Evolutionary conservation across 345 rosid genomes (phyloP).

Genomic region (Stellera chamaejasme): DNA sequence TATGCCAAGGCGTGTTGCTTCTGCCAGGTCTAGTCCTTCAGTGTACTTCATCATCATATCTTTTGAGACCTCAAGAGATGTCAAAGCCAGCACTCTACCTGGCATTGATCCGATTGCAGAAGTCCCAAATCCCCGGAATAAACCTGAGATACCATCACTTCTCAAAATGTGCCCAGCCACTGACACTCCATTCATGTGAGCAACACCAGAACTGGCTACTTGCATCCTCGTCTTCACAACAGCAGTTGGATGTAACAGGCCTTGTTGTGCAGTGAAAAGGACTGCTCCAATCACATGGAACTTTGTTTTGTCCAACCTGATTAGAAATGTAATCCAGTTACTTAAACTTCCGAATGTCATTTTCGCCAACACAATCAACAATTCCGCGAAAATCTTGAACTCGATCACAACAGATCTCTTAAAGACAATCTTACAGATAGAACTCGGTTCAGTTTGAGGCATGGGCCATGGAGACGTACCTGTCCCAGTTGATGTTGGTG

Average conservation of each 20-base stretch:
- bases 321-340: neutral
- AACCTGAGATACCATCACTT: constrained; percentile 37
- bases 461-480: constrained; percentile 11
- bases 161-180: constrained; percentile 32
- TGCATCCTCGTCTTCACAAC: constrained; percentile 65
- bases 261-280: constrained; percentile 51
- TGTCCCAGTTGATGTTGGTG: constrained; percentile 55
- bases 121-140: constrained; percentile 56
- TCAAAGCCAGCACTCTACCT: constrained; percentile 47
- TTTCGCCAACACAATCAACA: no score
- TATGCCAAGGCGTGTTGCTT: constrained; percentile 43
- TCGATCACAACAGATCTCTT: no score
- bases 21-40: constrained; percentile 31
- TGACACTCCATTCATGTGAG: constrained; percentile 28
- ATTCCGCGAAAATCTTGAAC: no score
- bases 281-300: constrained; percentile 51
- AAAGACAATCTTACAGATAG: no score
- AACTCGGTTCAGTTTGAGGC: neutral
- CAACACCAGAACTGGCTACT: constrained; percentile 37
- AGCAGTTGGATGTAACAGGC: constrained; percentile 43
- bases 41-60: constrained; percentile 42
- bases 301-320: constrained; percentile 52
- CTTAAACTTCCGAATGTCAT: neutral
- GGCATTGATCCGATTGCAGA: constrained; percentile 55
- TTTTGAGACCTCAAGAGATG: constrained; percentile 55